Evolutionary conservation across 2,329 filamentous ascomycete species (phyloP).

Genomic region (Colletotrichum neosansevieriae): DNA sequence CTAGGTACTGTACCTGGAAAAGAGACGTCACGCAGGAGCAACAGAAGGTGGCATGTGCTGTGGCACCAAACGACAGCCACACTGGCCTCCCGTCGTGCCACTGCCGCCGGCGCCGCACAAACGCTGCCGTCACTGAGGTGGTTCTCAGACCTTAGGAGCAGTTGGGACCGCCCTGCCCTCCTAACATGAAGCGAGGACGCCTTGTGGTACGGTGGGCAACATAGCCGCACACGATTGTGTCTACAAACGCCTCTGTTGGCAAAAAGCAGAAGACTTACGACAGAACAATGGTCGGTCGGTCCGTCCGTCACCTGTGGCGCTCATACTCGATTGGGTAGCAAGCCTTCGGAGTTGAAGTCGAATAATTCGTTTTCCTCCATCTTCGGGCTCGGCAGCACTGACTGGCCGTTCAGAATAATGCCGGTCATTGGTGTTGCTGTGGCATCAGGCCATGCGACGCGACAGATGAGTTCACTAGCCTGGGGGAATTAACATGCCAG

Average conservation of each 20-base stretch:
- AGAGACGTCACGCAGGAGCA: neutral
- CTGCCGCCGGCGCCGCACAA: slow-evolving; percentile 14
- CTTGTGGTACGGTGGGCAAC: neutral
- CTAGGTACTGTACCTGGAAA: neutral
- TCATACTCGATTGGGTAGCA: no score
- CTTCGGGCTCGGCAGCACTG: neutral
- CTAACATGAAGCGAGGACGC: neutral
- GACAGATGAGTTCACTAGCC: neutral
- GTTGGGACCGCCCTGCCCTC: slow-evolving; percentile 23
- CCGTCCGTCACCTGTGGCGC: neutral
- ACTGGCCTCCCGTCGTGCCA: slow-evolving; percentile 27
- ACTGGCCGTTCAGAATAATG: neutral
- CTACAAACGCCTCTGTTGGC: neutral
- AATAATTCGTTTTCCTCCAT: neutral
- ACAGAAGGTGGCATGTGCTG: slow-evolving; percentile 13
- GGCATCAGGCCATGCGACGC: neutral
- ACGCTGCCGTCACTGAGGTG: neutral
- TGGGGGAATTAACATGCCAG: slow-evolving; percentile 20
- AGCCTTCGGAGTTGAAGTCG: no score
- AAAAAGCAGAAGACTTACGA: no score
- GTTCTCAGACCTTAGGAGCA: slow-evolving; percentile 4
- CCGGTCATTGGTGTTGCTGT: slow-evolving; percentile 6
- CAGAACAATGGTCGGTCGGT: neutral
- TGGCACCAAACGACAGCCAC: slow-evolving; percentile 30
- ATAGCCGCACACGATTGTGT: neutral